Conservation (phyloP, 176 grass and related monocot species). For the Oryza australiensis region DNA sequence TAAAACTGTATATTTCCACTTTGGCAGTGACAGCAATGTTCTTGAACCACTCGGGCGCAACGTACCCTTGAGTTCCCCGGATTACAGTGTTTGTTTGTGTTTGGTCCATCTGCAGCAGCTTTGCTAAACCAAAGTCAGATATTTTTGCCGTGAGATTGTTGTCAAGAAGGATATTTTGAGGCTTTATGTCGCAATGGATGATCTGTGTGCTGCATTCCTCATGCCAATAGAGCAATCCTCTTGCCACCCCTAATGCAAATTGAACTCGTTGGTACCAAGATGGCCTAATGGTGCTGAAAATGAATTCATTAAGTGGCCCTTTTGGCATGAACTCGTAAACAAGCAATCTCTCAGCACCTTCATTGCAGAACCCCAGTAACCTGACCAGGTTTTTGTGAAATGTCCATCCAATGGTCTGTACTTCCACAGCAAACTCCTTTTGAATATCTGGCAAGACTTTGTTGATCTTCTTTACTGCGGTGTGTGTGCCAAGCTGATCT, state of each 20-base stretch:
- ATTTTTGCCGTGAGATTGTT: constrained; percentile 11
- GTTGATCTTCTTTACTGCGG: constrained; percentile 47
- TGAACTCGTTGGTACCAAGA: constrained; percentile 34
- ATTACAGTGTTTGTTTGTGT: constrained; percentile 26
- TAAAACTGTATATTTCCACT: constrained; percentile 39
- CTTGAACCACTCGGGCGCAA: constrained; percentile 45
- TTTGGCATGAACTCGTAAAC: constrained; percentile 55
- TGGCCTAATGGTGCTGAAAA: not conserved
- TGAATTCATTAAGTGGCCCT: constrained; percentile 19
- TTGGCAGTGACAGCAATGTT: constrained; percentile 37
- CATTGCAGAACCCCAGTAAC: constrained; percentile 40
- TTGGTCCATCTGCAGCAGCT: constrained; percentile 38
- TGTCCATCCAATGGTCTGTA: constrained; percentile 11
- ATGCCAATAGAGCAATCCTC: constrained; percentile 40
- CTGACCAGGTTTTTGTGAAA: constrained; percentile 49
- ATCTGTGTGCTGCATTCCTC: constrained; percentile 45
- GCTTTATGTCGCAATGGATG: constrained; percentile 58
- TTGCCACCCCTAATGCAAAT: constrained; percentile 34
- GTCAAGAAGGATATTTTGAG: constrained; percentile 46
- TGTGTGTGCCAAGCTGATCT: not conserved
- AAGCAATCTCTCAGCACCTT: constrained; percentile 33
- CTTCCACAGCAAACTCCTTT: constrained; percentile 39
- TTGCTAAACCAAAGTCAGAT: constrained; percentile 25
- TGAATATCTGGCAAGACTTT: constrained; percentile 15
- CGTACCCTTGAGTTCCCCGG: constrained; percentile 25